These are phyloP conservation scores for Gossypium turneri DNA, from an alignment of 345 rosid genomes.

Conservation along the genomic window DNA sequence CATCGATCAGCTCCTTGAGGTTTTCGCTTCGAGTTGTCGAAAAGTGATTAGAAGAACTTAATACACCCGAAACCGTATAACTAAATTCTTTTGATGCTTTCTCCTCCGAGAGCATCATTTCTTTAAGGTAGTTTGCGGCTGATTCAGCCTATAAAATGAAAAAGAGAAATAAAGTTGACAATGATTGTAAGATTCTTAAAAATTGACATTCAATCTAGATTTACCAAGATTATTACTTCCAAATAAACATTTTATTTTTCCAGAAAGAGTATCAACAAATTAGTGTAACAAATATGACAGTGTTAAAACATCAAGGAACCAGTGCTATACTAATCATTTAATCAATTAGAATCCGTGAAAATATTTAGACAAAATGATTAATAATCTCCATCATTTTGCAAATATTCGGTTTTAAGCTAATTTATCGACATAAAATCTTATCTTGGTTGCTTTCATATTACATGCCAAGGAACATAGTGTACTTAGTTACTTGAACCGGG, in stretches of 20 bases:
- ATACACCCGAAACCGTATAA: conserved; percentile 59
- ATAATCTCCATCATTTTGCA: background rate
- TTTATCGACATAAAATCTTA: background rate
- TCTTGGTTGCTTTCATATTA: background rate
- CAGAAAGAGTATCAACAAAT: background rate
- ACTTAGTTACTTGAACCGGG: background rate
- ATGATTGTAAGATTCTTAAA: background rate
- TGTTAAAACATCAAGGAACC: background rate
- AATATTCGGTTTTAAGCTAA: background rate
- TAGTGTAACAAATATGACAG: background rate
- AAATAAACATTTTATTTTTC: background rate
- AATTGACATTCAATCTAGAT: background rate
- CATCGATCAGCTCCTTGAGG: conserved; percentile 58
- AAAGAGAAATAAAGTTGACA: conserved; percentile 1
- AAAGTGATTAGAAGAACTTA: conserved; percentile 54
- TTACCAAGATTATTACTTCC: background rate
- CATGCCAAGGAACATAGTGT: background rate
- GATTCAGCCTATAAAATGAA: conserved; percentile 34
- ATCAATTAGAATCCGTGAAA: background rate
- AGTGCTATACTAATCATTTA: background rate
- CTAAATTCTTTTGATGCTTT: conserved; percentile 35
- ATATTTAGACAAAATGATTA: background rate
- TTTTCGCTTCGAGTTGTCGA: conserved; percentile 53
- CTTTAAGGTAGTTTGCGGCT: conserved; percentile 45
- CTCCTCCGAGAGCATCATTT: conserved; percentile 47